A percentile compares a stretch with the other conserved stretches of the same genome.
Evolutionary conservation across 768 basidiomycete genomes (phyloP).

Genomic region (Tylopilus plumbeoviolaceoides): DNA sequence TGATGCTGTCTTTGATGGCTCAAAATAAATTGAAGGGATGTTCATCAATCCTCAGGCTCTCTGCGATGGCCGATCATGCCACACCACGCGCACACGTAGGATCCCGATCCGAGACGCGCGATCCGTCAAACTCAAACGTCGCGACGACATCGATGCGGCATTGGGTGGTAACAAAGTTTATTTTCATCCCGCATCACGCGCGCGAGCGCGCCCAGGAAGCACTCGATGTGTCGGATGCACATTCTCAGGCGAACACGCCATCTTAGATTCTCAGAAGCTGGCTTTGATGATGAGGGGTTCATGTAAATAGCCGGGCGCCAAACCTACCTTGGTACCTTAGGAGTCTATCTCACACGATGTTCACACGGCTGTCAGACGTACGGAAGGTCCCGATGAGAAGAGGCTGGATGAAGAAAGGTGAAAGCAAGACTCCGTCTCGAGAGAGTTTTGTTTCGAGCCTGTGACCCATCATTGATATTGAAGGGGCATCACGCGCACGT

Average conservation of each 20-base stretch:
- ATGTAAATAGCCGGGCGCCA: neutral
- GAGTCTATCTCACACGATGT: neutral
- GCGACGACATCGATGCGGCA: neutral
- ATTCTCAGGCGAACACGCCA: neutral
- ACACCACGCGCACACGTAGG: neutral
- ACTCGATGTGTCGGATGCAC: neutral
- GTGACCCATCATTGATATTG: neutral
- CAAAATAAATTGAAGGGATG: neutral
- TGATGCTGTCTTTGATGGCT: neutral
- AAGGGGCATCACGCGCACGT: conserved; percentile 1
- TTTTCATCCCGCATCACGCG: neutral
- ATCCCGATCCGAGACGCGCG: neutral
- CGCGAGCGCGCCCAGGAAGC: neutral
- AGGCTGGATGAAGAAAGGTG: neutral
- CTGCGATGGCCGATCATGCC: neutral
- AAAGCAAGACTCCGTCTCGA: neutral
- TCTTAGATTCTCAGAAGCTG: too few species aligned
- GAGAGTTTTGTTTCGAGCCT: neutral
- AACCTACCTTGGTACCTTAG: too few species aligned
- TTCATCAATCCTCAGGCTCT: neutral
- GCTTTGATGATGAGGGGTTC: neutral
- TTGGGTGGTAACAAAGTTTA: neutral
- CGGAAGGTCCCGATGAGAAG: neutral
- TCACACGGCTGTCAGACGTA: conserved; percentile 3
- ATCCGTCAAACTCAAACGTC: neutral